Evolutionary conservation across 2,329 filamentous ascomycete species (phyloP).

Genomic region (Talaromyces islandicus): DNA sequence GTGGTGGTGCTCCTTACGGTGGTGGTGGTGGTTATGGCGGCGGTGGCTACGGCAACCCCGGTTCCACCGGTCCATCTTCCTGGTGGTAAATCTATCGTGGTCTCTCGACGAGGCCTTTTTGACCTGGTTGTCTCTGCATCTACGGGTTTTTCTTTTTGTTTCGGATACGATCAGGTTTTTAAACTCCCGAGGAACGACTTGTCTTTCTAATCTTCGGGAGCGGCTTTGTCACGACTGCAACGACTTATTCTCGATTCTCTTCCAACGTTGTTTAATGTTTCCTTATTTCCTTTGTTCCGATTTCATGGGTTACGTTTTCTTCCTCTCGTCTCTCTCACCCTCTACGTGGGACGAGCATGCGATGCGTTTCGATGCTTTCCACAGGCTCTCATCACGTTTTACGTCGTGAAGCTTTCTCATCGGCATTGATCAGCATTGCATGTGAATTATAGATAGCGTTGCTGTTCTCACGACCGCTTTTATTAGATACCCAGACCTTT

Average conservation of each 20-base stretch:
- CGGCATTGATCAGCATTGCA: constrained; percentile 31
- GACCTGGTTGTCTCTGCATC: constrained; percentile 31
- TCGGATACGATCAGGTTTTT: constrained; percentile 36
- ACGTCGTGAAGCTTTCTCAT: constrained; percentile 20
- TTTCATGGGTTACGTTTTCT: constrained; percentile 20
- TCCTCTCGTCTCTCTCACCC: constrained; percentile 21
- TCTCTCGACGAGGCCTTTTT: constrained; percentile 34
- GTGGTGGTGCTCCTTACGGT: constrained; percentile 22
- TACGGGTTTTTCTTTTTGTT: constrained; percentile 22
- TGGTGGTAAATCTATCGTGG: constrained; percentile 45
- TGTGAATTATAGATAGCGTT: constrained; percentile 50
- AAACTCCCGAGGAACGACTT: constrained; percentile 20
- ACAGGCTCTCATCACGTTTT: constrained; percentile 17
- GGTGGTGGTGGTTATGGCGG: constrained; percentile 21
- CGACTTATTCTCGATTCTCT: constrained; percentile 30
- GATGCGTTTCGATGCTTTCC: constrained; percentile 29
- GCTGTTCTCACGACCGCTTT: constrained; percentile 35
- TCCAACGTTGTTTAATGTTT: constrained; percentile 14
- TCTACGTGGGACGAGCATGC: constrained; percentile 33
- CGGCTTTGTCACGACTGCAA: constrained; percentile 42
- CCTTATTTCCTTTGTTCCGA: constrained; percentile 16
- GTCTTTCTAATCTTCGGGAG: constrained; percentile 21
- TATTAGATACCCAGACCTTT: constrained; percentile 44
- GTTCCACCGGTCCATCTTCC: constrained; percentile 44
- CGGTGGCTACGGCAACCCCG: constrained; percentile 43